These are phyloP conservation scores for Gossypium rotundifolium DNA, from an alignment of 345 rosid species.

Conservation along the genomic window DNA sequence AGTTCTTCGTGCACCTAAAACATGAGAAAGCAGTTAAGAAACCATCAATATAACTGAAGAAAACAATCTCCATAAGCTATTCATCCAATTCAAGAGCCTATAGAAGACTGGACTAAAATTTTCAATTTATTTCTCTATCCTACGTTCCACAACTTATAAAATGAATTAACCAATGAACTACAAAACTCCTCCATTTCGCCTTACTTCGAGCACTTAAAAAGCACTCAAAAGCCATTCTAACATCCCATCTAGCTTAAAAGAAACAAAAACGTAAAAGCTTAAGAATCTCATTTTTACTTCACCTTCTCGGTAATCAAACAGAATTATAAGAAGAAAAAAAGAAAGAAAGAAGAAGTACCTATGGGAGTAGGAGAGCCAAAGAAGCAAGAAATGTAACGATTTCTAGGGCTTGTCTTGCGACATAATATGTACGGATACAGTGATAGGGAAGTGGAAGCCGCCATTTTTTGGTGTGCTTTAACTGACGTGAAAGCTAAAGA, in stretches of 20 bases:
- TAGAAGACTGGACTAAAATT: not conserved
- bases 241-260: constrained; percentile 1
- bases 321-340: not conserved
- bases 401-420: constrained; percentile 22
- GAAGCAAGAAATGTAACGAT: constrained; percentile 43
- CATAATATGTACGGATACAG: constrained; percentile 37
- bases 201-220: not conserved
- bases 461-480: constrained; percentile 38
- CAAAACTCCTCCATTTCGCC: not conserved
- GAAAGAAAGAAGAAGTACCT: constrained; percentile 30
- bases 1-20: constrained; percentile 37
- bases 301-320: not conserved
- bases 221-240: not conserved
- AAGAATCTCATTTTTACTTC: not conserved
- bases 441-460: constrained; percentile 50
- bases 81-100: not conserved
- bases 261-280: constrained; percentile 8
- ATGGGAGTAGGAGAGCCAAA: constrained; percentile 37
- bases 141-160: not conserved
- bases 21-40: not conserved
- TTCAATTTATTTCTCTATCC: constrained; percentile 2
- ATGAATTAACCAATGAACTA: not conserved
- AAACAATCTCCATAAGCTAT: not conserved
- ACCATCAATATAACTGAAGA: not conserved
- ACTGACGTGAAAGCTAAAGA: constrained; percentile 22